phyloP scores from a whole-genome alignment of 1,139 yeast species.

The Yamadazyma taylorii region DNA sequence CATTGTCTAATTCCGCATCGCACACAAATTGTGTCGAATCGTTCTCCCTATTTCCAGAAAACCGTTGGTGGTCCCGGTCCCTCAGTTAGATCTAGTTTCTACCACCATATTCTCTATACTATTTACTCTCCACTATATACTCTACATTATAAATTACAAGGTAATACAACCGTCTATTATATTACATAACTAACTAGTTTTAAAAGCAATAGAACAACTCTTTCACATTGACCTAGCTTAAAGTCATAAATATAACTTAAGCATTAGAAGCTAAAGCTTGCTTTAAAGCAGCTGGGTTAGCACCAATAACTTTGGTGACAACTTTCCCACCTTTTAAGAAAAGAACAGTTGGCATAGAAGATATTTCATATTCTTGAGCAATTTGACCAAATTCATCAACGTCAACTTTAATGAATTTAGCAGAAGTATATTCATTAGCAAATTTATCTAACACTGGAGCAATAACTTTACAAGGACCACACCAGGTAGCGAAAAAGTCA shows the following conservation, averaged over 20 bases:
- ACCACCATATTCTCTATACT: too few relatives aligned
- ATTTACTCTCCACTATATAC: too few relatives aligned
- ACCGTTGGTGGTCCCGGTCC: too few relatives aligned
- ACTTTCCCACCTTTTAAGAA: slow-evolving; percentile 76
- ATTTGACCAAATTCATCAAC: slow-evolving; percentile 63
- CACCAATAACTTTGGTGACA: slow-evolving; percentile 79
- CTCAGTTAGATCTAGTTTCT: too few relatives aligned
- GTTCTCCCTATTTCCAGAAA: too few relatives aligned
- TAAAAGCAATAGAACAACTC: too few relatives aligned
- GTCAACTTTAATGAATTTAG: slow-evolving; percentile 63
- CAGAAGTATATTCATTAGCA: slow-evolving; percentile 43
- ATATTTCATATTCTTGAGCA: slow-evolving; percentile 72
- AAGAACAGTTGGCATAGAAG: slow-evolving; percentile 88
- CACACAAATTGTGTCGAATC: too few relatives aligned
- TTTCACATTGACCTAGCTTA: too few relatives aligned
- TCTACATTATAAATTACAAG: too few relatives aligned
- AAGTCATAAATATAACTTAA: too few relatives aligned
- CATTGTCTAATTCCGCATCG: too few relatives aligned
- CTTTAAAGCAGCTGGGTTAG: slow-evolving; percentile 81
- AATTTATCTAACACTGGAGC: slow-evolving; percentile 76
- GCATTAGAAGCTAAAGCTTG: slow-evolving; percentile 60
- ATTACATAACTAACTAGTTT: too few relatives aligned
- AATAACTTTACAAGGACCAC: slow-evolving; percentile 90
- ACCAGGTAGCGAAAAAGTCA: slow-evolving; percentile 89
- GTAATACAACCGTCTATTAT: neutral